Conservation (phyloP, 768 basidiomycete species). For the Calocera viscosa region DNA sequence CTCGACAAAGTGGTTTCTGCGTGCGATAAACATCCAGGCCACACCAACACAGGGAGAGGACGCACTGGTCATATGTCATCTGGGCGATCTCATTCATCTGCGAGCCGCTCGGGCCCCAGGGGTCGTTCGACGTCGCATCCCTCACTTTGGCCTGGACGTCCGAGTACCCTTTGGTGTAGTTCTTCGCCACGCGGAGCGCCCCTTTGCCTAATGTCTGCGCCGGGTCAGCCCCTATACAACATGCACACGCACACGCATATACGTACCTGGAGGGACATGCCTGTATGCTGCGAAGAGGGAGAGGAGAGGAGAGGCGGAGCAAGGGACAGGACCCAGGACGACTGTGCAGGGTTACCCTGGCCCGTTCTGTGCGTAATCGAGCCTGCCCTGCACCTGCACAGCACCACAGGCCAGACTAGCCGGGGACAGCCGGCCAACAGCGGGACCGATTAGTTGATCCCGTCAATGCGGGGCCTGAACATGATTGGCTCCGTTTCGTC, state of each 20-base stretch:
- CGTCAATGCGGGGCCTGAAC: too few relatives aligned
- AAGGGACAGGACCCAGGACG: not conserved
- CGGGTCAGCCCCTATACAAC: not conserved
- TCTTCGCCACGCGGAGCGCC: slow-evolving; percentile 80
- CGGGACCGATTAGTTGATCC: too few relatives aligned
- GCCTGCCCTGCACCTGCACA: not conserved
- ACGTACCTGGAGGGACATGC: slow-evolving; percentile 2
- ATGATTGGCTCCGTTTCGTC: too few relatives aligned
- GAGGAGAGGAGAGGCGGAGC: not conserved
- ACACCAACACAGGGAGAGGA: slow-evolving; percentile 16
- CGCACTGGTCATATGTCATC: slow-evolving; percentile 91
- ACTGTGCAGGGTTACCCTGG: not conserved
- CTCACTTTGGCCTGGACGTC: slow-evolving; percentile 91
- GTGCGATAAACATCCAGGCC: slow-evolving; percentile 16
- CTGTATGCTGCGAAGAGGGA: not conserved
- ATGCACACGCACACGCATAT: not conserved
- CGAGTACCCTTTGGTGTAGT: slow-evolving; percentile 92
- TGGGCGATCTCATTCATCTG: slow-evolving; percentile 99
- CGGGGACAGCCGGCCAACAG: not conserved
- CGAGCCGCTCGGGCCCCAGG: slow-evolving; percentile 93
- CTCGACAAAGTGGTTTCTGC: slow-evolving; percentile 88
- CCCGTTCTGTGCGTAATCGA: not conserved
- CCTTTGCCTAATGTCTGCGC: slow-evolving; percentile 17
- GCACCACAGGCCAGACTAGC: not conserved
- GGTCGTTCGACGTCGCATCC: slow-evolving; percentile 93